These are phyloP conservation scores for Pseudonitzschia multistriata DNA, from an alignment of 108 stramenopile genomes.

Conservation along the genomic window DNA sequence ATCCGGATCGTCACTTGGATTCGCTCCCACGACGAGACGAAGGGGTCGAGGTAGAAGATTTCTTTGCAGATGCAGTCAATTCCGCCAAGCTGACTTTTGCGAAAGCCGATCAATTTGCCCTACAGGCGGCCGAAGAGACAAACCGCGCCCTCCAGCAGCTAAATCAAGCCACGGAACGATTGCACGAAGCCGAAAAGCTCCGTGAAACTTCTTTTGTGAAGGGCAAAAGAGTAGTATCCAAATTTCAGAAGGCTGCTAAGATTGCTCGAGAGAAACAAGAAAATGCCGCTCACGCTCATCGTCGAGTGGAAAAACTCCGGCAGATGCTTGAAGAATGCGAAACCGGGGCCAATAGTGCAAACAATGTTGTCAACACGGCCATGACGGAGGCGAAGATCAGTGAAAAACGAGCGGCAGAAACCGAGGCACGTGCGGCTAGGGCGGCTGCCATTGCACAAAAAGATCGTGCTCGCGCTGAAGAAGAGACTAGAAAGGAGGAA, in stretches of 20 bases:
- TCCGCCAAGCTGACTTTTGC: constrained; percentile 38
- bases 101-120: constrained; percentile 50
- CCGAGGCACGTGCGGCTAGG: constrained; percentile 61
- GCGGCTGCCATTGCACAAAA: constrained; percentile 55
- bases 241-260: constrained; percentile 54
- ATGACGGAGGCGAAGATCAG: constrained; percentile 79
- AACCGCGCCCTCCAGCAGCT: constrained; percentile 47
- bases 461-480: constrained; percentile 56
- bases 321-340: constrained; percentile 53
- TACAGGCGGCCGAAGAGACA: constrained; percentile 53
- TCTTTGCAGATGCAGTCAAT: constrained; percentile 62
- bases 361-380: constrained; percentile 77
- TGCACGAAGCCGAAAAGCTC: constrained; percentile 51
- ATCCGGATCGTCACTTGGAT: constrained; percentile 23
- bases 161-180: constrained; percentile 42
- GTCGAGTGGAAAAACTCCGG: constrained; percentile 50
- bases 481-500: constrained; percentile 69
- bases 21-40: constrained; percentile 30
- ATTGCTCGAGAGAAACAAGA: constrained; percentile 64
- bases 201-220: constrained; percentile 44
- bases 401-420: constrained; percentile 72
- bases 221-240: constrained; percentile 43
- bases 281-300: constrained; percentile 55
- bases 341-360: constrained; percentile 50
- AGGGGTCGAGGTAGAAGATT: constrained; percentile 64